These are phyloP conservation scores for Uronychia setigera DNA, from an alignment of 73 alveolate species.

Conservation along the genomic window DNA sequence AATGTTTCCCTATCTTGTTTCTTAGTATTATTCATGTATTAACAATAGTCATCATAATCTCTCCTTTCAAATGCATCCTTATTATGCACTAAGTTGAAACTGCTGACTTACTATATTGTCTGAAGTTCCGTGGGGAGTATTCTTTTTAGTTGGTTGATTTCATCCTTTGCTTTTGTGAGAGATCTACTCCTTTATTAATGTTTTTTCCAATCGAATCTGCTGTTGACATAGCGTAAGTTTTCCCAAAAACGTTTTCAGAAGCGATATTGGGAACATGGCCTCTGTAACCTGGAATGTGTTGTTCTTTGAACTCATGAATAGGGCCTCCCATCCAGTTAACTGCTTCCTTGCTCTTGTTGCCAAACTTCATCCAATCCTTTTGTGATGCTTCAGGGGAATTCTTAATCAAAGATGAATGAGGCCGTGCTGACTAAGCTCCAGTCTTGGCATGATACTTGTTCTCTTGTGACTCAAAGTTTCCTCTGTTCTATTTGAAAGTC, in stretches of 20 bases:
- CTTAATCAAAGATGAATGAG: constrained; percentile 16
- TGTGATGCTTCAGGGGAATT: constrained; percentile 9
- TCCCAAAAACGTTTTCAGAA: constrained; percentile 76
- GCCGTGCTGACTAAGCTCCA: neutral
- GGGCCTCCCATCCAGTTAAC: constrained; percentile 68
- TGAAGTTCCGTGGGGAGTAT: constrained; percentile 4
- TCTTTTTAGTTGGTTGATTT: constrained; percentile 18
- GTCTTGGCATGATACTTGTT: neutral
- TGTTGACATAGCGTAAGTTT: constrained; percentile 72
- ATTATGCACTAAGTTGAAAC: neutral
- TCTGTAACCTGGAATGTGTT: constrained; percentile 72
- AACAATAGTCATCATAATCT: constrained; percentile 26
- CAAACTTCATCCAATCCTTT: constrained; percentile 22
- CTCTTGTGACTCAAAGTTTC: neutral
- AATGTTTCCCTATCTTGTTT: neutral
- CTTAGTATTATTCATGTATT: constrained; percentile 13
- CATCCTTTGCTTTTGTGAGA: neutral
- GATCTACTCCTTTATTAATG: neutral
- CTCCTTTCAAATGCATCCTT: constrained; percentile 4
- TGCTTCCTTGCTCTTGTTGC: constrained; percentile 54
- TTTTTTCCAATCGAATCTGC: constrained; percentile 30
- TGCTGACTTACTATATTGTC: constrained; percentile 32
- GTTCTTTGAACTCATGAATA: constrained; percentile 46
- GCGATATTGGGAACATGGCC: constrained; percentile 76
- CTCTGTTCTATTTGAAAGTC: neutral